Evolutionary conservation across 495 filamentous ascomycete genomes (phyloP).

Genomic region (Aspergillus bertholletiae): DNA sequence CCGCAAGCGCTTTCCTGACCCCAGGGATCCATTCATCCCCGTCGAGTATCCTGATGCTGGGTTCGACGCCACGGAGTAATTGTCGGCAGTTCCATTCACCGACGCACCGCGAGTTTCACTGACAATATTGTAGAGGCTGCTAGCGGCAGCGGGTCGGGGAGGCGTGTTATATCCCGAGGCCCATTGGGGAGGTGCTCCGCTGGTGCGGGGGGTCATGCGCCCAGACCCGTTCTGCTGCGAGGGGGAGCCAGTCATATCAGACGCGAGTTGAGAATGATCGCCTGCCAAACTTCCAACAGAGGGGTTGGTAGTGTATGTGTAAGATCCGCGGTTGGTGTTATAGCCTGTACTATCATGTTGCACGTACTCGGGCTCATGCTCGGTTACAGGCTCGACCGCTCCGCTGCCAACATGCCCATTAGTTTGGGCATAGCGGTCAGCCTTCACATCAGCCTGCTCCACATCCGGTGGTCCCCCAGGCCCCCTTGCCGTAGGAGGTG

Average conservation of each 20-base stretch:
- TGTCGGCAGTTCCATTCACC: conserved; percentile 64
- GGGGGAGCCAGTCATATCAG: conserved; percentile 84
- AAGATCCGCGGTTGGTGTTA: conserved; percentile 64
- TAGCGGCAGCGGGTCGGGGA: conserved; percentile 66
- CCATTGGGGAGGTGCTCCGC: conserved; percentile 67
- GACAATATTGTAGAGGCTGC: conserved; percentile 87
- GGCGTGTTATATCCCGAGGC: conserved; percentile 75
- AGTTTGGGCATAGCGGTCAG: conserved; percentile 55
- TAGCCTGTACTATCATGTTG: conserved; percentile 64
- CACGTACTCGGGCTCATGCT: conserved; percentile 79
- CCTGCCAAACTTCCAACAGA: conserved; percentile 61
- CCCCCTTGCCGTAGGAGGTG: conserved; percentile 68
- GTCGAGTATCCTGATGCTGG: conserved; percentile 54
- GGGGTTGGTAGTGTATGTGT: conserved; percentile 67
- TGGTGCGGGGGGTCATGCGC: conserved; percentile 80
- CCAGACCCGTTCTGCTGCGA: conserved; percentile 82
- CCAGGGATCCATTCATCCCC: conserved; percentile 62
- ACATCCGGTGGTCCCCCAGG: conserved; percentile 49
- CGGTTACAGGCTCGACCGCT: conserved; percentile 69
- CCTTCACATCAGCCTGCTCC: conserved; percentile 67
- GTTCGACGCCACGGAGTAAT: conserved; percentile 58
- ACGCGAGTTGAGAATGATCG: conserved; percentile 77
- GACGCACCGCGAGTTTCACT: conserved; percentile 72
- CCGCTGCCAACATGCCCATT: conserved; percentile 53
- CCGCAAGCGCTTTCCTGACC: conserved; percentile 75